Base-by-base conservation (phyloP, 2,329 filamentous ascomycete species). In the Didymella pinodella region DNA sequence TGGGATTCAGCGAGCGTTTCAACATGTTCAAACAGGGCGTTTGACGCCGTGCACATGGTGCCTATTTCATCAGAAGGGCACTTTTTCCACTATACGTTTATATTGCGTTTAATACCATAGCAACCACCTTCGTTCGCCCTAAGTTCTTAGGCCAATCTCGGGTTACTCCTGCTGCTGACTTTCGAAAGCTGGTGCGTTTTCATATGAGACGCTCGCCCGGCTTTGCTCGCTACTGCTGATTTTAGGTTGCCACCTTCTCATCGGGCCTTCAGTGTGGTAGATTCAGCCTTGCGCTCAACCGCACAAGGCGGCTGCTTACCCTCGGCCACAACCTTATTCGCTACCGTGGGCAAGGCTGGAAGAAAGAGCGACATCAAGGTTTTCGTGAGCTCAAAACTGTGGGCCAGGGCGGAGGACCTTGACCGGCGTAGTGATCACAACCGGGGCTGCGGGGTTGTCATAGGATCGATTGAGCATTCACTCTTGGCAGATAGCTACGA, bases 1-100 rank as follows among this genome's bases (percentile, higher is more conserved):
- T 54, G 56, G 51, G 44, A 48, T 25, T 38, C 40, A 59, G 56
- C 56, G 56, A 51, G 56, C 41, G 56, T 54, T 59, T 59, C 56
- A 59, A 54, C 50, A 59, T 54, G 56, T 54, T 46, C 50, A 54
- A 36, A 36, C 51, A 41, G 31, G 56, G 41, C 51, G 56, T 32
- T 51, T 54, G 50, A 50, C 51, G 46, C 43, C 50, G 36, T 47
- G 51, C 56, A 50, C 51, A 54, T 20, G 12, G 12, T 59, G 46
- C 56, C 56, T 51, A 47, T 26, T 59, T 59, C 50, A 59, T 47
- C 56, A 59, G 43, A 47, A 16, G 50, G 47, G 46, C 20, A 28
- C 41, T 25, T 50, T 7, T 26, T 41, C 44, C 20, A 41, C 22
- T 29, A 11, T 16, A 49, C 14, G 22, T 43, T 49, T 22, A 25